These are phyloP conservation scores for Luzula sylvatica DNA, from an alignment of 176 grass and related monocot genomes.

Conservation along the genomic window DNA sequence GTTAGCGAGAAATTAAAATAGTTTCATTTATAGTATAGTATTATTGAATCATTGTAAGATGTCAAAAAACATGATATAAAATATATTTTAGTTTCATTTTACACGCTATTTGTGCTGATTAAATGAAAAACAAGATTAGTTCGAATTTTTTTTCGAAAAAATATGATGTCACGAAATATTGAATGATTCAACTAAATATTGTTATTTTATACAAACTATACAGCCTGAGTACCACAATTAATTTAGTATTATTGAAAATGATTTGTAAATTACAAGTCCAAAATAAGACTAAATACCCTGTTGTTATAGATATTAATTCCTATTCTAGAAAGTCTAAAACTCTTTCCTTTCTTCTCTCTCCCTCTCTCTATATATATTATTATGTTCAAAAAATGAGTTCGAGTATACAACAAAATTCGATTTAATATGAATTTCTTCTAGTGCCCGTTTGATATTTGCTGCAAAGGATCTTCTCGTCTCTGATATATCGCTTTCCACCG, in stretches of 20 bases:
- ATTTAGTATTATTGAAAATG: neutral
- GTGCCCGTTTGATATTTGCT: constrained; percentile 36
- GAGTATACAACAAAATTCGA: neutral
- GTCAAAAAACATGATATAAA: too few species aligned
- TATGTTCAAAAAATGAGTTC: constrained; percentile 10
- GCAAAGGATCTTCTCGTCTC: constrained; percentile 38
- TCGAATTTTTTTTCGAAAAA: too few species aligned
- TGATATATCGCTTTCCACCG: constrained; percentile 64
- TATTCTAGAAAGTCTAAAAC: constrained; percentile 2
- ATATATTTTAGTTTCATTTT: too few species aligned
- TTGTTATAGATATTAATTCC: constrained; percentile 13
- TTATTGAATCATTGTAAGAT: too few species aligned
- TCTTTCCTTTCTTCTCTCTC: neutral
- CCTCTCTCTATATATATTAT: constrained; percentile 11
- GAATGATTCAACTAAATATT: constrained; percentile 5
- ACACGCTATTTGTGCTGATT: too few species aligned
- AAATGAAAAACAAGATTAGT: too few species aligned
- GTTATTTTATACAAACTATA: constrained; percentile 16
- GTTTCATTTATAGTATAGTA: too few species aligned
- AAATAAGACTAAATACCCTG: constrained; percentile 1
- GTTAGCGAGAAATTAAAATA: constrained; percentile 44
- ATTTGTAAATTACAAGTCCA: neutral
- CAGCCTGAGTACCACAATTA: constrained; percentile 9
- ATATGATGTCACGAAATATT: too few species aligned
- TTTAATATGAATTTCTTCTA: neutral